phyloP scores from a whole-genome alignment of 1,284 basidiomycete species.

The Marasmius oreades region DNA sequence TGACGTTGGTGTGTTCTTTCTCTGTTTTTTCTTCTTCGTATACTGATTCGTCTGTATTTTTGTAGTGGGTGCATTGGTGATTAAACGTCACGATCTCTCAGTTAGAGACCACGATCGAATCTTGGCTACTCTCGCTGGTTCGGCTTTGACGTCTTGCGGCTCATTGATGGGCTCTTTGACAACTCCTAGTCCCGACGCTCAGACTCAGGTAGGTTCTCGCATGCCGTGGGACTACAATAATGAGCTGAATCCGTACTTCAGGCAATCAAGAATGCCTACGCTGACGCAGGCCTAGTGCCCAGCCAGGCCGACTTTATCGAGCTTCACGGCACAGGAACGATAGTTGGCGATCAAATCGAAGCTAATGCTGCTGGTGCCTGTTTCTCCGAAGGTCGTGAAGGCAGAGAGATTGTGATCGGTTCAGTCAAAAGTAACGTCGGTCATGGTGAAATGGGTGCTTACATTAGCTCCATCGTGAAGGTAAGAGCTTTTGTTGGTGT shows the following conservation, averaged over 20 bases:
- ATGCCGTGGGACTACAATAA: neutral
- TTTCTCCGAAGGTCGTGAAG: neutral
- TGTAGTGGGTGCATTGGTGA: neutral
- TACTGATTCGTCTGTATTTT: neutral
- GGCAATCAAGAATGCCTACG: neutral
- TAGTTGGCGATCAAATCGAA: neutral
- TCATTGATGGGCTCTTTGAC: slow-evolving; percentile 2
- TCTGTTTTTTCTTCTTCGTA: neutral
- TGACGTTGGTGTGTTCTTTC: neutral
- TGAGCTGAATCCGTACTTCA: neutral
- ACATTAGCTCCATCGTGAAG: slow-evolving; percentile 1
- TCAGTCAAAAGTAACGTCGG: slow-evolving; percentile 7
- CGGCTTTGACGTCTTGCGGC: neutral
- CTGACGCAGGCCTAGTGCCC: neutral
- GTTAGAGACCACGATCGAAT: neutral
- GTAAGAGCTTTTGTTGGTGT: neutral
- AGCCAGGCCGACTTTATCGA: neutral
- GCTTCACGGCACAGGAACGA: slow-evolving; percentile 1
- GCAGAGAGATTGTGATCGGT: slow-evolving; percentile 2
- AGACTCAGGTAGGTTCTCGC: neutral
- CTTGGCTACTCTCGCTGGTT: neutral
- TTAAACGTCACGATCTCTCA: neutral
- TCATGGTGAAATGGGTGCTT: slow-evolving; percentile 5
- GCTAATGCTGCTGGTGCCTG: slow-evolving; percentile 1
- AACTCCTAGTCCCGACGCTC: slow-evolving; percentile 1